Evolutionary conservation across 2,329 filamentous ascomycete species (phyloP).

Genomic region (Alternaria longipes): DNA sequence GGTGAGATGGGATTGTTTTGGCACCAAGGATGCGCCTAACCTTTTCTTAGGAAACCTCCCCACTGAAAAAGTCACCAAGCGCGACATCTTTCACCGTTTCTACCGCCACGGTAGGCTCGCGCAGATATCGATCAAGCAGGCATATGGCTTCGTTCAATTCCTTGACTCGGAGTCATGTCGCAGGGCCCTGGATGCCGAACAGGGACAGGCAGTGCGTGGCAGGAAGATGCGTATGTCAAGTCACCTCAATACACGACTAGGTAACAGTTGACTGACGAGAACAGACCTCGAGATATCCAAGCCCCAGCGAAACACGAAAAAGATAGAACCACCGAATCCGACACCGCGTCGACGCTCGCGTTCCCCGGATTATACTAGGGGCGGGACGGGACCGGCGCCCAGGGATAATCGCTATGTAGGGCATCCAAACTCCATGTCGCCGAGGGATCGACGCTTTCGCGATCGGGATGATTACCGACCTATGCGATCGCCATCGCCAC

Average conservation of each 20-base stretch:
- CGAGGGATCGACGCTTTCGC: constrained; percentile 65
- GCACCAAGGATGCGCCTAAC: constrained; percentile 23
- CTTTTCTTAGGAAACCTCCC: constrained; percentile 78
- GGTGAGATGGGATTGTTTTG: constrained; percentile 61
- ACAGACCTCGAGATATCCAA: constrained; percentile 90
- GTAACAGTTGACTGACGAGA: constrained; percentile 39
- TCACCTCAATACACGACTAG: neutral
- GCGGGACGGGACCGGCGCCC: constrained; percentile 55
- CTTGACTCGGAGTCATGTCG: constrained; percentile 78
- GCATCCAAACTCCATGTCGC: constrained; percentile 47
- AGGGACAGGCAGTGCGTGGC: constrained; percentile 84
- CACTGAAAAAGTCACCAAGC: constrained; percentile 90
- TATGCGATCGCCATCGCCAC: constrained; percentile 58
- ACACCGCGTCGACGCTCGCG: constrained; percentile 64
- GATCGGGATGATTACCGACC: constrained; percentile 66
- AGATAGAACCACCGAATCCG: constrained; percentile 53
- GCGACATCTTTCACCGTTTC: constrained; percentile 92
- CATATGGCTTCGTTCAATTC: constrained; percentile 97
- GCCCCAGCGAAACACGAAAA: constrained; percentile 79
- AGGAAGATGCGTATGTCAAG: constrained; percentile 84
- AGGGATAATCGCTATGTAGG: constrained; percentile 56
- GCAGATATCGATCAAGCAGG: constrained; percentile 95
- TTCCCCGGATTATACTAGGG: constrained; percentile 68
- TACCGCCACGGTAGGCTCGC: constrained; percentile 84
- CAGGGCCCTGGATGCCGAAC: constrained; percentile 77